These are phyloP conservation scores for Pascua guehoae DNA, from an alignment of 1,284 basidiomycete species.

Conservation along the genomic window DNA sequence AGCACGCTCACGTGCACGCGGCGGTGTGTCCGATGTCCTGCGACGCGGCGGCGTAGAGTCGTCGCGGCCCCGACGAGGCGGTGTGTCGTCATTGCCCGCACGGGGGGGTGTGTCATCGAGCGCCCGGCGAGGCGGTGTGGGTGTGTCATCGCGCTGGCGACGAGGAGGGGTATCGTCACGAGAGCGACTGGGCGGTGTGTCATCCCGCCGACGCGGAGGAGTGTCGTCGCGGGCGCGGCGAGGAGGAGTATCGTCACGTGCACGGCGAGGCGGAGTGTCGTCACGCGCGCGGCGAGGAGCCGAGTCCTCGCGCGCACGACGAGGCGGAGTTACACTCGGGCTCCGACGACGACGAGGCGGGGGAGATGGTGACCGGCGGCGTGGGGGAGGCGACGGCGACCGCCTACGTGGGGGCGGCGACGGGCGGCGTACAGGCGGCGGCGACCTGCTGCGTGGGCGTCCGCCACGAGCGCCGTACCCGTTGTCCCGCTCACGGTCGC, in stretches of 20 bases:
- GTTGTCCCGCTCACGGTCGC: conserved; percentile 8
- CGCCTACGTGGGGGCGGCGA: conserved; percentile 1
- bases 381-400: background rate
- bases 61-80: background rate
- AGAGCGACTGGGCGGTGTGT: background rate
- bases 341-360: background rate
- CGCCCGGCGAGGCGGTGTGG: background rate
- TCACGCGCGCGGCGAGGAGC: background rate
- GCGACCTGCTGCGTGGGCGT: background rate
- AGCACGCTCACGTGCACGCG: background rate
- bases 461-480: conserved; percentile 9
- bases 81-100: conserved; percentile 3
- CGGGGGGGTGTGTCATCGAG: conserved; percentile 13
- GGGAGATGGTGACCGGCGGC: conserved; percentile 1
- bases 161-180: conserved; percentile 7
- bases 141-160: background rate
- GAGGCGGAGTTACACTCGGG: background rate
- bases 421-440: background rate
- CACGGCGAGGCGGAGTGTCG: conserved; percentile 4
- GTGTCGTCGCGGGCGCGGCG: background rate
- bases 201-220: conserved; percentile 3
- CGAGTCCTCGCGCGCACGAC: background rate
- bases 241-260: conserved; percentile 9
- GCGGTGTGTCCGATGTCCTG: background rate
- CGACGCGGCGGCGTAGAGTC: conserved; percentile 4